Evolutionary conservation across 129 eudicot genomes (phyloP).

Genomic region (Artemisia annua): DNA sequence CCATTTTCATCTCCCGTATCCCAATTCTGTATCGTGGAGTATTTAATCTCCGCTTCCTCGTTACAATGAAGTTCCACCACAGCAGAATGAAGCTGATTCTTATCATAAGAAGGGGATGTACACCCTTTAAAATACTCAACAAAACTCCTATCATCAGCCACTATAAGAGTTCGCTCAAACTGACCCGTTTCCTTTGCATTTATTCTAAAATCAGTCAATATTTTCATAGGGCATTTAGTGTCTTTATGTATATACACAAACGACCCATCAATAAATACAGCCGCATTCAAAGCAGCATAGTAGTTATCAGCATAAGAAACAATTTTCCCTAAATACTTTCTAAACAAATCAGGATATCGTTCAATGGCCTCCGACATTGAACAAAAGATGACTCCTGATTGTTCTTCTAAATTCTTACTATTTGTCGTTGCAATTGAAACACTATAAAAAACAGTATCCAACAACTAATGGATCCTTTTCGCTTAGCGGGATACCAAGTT

Average conservation of each 20-base stretch:
- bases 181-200: slow-evolving; percentile 98
- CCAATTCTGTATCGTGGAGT: slow-evolving; percentile 98
- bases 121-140: slow-evolving; percentile 98
- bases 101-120: slow-evolving; percentile 91
- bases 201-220: slow-evolving; percentile 91
- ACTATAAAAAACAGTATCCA: slow-evolving; percentile 93
- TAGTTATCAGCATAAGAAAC: slow-evolving; percentile 84
- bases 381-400: slow-evolving; percentile 85
- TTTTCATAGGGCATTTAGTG: slow-evolving; percentile 91
- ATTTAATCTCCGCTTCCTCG: slow-evolving; percentile 84
- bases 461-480: slow-evolving; percentile 84
- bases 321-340: slow-evolving; percentile 80
- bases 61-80: slow-evolving; percentile 89
- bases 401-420: slow-evolving; percentile 63
- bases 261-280: slow-evolving; percentile 97
- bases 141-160: slow-evolving; percentile 92
- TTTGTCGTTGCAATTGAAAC: slow-evolving; percentile 96
- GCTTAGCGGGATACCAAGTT: slow-evolving; percentile 67
- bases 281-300: slow-evolving; percentile 90
- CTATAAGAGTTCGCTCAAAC: slow-evolving; percentile 86
- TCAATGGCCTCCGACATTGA: slow-evolving; percentile 90
- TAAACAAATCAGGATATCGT: slow-evolving; percentile 76
- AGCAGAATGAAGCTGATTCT: slow-evolving; percentile 96
- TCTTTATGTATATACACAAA: slow-evolving; percentile 89
- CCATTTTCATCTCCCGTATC: slow-evolving; percentile 97